Percentiles rank a stretch among this genome's conserved stretches.
Evolutionary conservation across 441 rosid species (phyloP).

Genomic region (Cnidoscolus chayamansa): DNA sequence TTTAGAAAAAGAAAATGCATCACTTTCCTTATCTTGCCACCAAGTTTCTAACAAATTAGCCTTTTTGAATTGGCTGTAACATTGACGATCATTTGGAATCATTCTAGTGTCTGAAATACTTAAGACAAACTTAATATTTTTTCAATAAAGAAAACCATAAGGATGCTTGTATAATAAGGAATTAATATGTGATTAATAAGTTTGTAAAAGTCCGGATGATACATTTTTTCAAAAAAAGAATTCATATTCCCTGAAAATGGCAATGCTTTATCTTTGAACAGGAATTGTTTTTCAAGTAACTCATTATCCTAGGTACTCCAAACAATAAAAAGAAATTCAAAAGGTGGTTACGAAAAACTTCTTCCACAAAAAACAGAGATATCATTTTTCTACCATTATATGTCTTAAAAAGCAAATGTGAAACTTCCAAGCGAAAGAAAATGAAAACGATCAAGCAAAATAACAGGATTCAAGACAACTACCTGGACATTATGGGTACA

Average conservation of each 20-base stretch:
- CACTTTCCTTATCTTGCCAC: not conserved
- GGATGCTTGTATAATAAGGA: not conserved
- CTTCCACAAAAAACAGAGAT: not conserved
- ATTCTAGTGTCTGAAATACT: not conserved
- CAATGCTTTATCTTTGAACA: not conserved
- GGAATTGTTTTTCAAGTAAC: not conserved
- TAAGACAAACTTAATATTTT: not conserved
- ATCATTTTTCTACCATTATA: not conserved
- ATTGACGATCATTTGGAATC: not conserved
- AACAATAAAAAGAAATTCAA: not conserved
- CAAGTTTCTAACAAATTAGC: not conserved
- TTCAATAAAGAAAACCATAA: not conserved
- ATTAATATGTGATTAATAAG: not conserved
- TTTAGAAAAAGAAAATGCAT: not conserved
- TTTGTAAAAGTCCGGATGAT: not conserved
- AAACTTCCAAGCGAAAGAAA: not conserved
- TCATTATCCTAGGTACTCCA: no score
- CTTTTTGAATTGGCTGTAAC: not conserved
- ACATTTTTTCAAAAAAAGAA: not conserved
- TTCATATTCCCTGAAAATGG: not conserved
- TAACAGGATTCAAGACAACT: conserved; percentile 18
- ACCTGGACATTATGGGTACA: conserved; percentile 92
- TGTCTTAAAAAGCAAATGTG: not conserved
- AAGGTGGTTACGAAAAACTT: not conserved
- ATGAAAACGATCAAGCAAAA: conserved; percentile 12